Percentiles rank a stretch among this genome's conserved stretches.
Conservation (phyloP, 805 yeast species). For the Kodamaea kaohsiungensis region DNA sequence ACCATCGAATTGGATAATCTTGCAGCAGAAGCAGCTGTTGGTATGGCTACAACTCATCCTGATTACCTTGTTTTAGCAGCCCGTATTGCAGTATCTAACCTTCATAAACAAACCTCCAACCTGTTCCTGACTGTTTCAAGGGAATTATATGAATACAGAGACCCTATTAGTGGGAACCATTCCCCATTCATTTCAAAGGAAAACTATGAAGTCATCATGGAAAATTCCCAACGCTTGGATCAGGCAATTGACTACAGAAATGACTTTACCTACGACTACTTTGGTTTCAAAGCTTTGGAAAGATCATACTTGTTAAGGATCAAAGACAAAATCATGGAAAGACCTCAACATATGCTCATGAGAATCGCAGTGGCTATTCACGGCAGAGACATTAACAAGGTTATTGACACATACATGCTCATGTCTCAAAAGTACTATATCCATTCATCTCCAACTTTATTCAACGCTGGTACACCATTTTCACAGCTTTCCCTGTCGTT, state of each 20-base stretch:
- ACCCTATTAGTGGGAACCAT: constrained; percentile 73
- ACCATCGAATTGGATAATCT: constrained; percentile 69
- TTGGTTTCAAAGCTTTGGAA: constrained; percentile 63
- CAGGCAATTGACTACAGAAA: constrained; percentile 48
- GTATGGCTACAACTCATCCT: constrained; percentile 97
- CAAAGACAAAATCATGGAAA: constrained; percentile 58
- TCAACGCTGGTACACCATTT: constrained; percentile 87
- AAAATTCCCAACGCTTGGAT: constrained; percentile 43
- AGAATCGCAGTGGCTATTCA: constrained; percentile 64
- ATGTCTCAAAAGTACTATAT: constrained; percentile 89
- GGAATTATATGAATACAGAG: constrained; percentile 72
- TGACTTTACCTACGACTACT: constrained; percentile 58
- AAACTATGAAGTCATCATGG: constrained; percentile 38
- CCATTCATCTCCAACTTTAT: constrained; percentile 94
- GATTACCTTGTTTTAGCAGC: constrained; percentile 96
- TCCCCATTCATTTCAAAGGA: constrained; percentile 46
- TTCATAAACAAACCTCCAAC: constrained; percentile 92
- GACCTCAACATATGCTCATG: constrained; percentile 64
- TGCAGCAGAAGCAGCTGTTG: constrained; percentile 97
- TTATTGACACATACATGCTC: constrained; percentile 58
- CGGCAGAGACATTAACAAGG: constrained; percentile 52
- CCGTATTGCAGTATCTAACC: constrained; percentile 89
- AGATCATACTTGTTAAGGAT: constrained; percentile 57
- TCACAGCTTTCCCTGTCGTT: constrained; percentile 92
- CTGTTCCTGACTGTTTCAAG: constrained; percentile 76